Conservation (phyloP, 2,329 filamentous ascomycete genomes). For the Lojkania enalia region DNA sequence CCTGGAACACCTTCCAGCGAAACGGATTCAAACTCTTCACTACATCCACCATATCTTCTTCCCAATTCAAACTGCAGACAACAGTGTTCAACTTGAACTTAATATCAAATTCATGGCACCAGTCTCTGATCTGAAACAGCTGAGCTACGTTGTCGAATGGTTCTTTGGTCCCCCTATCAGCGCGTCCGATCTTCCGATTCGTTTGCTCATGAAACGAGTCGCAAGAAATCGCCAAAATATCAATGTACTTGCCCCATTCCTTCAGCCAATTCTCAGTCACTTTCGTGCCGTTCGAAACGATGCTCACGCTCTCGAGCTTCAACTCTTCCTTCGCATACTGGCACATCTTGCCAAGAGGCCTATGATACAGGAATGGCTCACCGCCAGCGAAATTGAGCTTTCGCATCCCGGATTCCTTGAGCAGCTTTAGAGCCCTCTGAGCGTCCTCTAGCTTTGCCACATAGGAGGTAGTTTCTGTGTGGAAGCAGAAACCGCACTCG, state of each 20-base stretch:
- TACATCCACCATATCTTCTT: conserved; percentile 47
- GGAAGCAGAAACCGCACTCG: conserved; percentile 60
- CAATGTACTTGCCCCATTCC: conserved; percentile 50
- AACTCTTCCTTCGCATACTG: conserved; percentile 56
- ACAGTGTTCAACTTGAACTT: conserved; percentile 64
- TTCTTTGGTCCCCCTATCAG: conserved; percentile 5
- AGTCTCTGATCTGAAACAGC: conserved; percentile 49
- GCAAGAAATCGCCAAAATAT: conserved; percentile 60
- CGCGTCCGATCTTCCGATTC: conserved; percentile 57
- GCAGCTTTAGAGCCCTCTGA: conserved; percentile 51
- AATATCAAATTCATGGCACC: conserved; percentile 54
- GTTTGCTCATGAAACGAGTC: conserved; percentile 58
- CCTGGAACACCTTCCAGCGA: conserved; percentile 61
- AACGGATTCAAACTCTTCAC: conserved; percentile 52
- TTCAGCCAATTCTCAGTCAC: conserved; percentile 51
- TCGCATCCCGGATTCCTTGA: conserved; percentile 56
- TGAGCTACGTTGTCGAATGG: conserved; percentile 51
- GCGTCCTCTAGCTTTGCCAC: conserved; percentile 48
- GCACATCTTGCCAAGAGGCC: conserved; percentile 49
- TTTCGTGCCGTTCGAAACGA: conserved; percentile 59
- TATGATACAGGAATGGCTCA: conserved; percentile 57
- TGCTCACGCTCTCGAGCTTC: conserved; percentile 55
- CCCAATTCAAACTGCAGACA: conserved; percentile 53
- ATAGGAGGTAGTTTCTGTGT: conserved; percentile 56
- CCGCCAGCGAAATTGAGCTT: conserved; percentile 62